Conservation (phyloP, 176 grass and related monocot species). For the Musa beccarii region DNA sequence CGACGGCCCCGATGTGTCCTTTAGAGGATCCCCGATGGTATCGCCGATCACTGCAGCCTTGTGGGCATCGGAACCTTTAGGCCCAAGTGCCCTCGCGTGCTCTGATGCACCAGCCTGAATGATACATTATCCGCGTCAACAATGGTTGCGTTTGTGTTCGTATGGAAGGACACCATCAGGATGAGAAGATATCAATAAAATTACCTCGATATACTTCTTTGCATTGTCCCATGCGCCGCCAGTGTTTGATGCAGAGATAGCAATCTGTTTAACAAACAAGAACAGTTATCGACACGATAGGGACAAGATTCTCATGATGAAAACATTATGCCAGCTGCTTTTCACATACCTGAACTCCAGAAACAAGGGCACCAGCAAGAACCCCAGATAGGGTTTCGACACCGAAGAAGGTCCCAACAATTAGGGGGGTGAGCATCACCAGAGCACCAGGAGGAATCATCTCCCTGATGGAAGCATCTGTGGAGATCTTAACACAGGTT, state of each 20-base stretch:
- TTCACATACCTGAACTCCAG: constrained; percentile 4
- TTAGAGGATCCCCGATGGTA: constrained; percentile 13
- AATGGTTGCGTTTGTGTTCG: not conserved
- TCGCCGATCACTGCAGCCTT: constrained; percentile 19
- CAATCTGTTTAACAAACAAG: constrained; percentile 1
- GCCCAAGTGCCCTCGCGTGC: constrained; percentile 10
- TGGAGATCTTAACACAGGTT: constrained; percentile 9
- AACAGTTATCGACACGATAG: not conserved
- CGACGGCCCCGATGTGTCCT: constrained; percentile 17
- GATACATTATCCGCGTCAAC: not conserved
- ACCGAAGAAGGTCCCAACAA: constrained; percentile 3
- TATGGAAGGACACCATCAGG: too few relatives aligned
- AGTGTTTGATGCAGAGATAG: constrained; percentile 12
- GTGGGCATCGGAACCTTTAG: constrained; percentile 14
- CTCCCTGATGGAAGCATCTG: constrained; percentile 5
- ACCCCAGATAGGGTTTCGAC: constrained; percentile 6
- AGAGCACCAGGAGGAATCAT: constrained; percentile 14
- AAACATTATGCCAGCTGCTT: not conserved
- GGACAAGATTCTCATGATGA: not conserved
- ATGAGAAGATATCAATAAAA: not conserved
- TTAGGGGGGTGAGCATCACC: constrained; percentile 9
- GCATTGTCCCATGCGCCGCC: constrained; percentile 8
- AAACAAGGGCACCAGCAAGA: constrained; percentile 10
- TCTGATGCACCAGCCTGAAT: constrained; percentile 14
- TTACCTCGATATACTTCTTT: constrained; percentile 17